Evolutionary conservation across 2,329 filamentous ascomycete genomes (phyloP).

Genomic region (Dactylellina leptospora): DNA sequence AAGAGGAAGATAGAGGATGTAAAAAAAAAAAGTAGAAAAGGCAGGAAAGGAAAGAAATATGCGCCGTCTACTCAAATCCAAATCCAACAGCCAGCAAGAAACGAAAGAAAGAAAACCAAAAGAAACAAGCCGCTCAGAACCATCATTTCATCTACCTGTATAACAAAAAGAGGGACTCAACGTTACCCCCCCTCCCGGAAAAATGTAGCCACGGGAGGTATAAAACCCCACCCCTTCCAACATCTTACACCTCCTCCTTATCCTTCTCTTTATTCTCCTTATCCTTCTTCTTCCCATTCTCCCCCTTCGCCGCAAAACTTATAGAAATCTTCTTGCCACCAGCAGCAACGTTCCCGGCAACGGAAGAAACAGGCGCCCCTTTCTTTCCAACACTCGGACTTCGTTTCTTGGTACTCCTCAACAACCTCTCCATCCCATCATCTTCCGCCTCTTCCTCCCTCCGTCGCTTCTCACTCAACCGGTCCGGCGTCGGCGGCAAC

Average conservation of each 20-base stretch:
- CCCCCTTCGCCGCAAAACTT: slow-evolving; percentile 49
- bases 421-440: slow-evolving; percentile 85
- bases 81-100: background rate
- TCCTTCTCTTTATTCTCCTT: slow-evolving; percentile 15
- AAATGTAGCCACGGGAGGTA: background rate
- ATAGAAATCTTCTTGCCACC: slow-evolving; percentile 57
- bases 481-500: slow-evolving; percentile 70
- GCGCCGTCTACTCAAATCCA: background rate
- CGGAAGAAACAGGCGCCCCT: background rate
- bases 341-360: background rate
- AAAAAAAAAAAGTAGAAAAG: slow-evolving; percentile 4
- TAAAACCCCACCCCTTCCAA: background rate
- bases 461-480: slow-evolving; percentile 85
- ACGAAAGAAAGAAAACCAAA: background rate
- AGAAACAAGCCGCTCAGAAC: too few species aligned
- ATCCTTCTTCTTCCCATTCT: slow-evolving; percentile 47
- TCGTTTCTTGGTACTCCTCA: slow-evolving; percentile 60
- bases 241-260: slow-evolving; percentile 3
- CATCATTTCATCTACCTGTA: slow-evolving; percentile 4
- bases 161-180: background rate
- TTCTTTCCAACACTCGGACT: slow-evolving; percentile 48
- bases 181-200: slow-evolving; percentile 2
- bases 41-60: background rate
- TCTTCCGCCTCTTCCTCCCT: slow-evolving; percentile 83
- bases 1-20: background rate